Evolutionary conservation across 2,329 filamentous ascomycete genomes (phyloP), one percentile per base, ranked within the genome.

Genomic region (Microascus cirrosus): DNA sequence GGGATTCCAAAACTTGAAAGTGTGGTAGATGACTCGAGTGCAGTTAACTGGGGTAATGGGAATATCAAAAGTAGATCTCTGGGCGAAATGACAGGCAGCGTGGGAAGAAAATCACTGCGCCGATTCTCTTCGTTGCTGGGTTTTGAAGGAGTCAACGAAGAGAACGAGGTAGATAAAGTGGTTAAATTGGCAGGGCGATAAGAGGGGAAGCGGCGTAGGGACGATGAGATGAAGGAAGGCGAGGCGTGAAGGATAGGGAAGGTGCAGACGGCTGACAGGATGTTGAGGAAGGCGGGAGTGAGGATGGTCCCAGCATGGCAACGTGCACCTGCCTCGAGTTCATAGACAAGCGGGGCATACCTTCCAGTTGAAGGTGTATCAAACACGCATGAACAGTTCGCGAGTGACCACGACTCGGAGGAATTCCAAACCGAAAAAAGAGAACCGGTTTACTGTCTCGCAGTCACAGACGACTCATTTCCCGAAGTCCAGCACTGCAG

Each of bases 41-140:
- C 15, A 51, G 39, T 52, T 22, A 52, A 57, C 39, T 51, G 42
- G 45, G 45, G 32, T 7, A 32, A 57, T 57, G 25, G 20, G 42
- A 28, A 57, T 50, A 35, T 52, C 20, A 55, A 45, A 55, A 25
- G 55, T 36, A 57, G 55, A 57, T 53, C 34, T 42, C n/a, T 34
- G 60, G 34, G 56, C 56, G 36, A 42, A 34, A 39, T 28, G 55
- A 54, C 32, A 34, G 53, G 53, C 39, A 36, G 42, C 59, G 57
- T 48, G 36, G 35, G 25, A 55, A 57, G 56, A 61, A 32, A 28
- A 22, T 53, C 48, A 28, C 34, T n/a, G 53, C 28, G 25, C 8
- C 25, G 36, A 50, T 22, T 57, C 42, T 57, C 55, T 32, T 32
- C 25, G 22, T 57, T 51, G 22, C 24, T 39, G 48, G 20, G 18